These are phyloP conservation scores for Phoma herbarum DNA, from an alignment of 2,329 filamentous ascomycete genomes.

Conservation along the genomic window DNA sequence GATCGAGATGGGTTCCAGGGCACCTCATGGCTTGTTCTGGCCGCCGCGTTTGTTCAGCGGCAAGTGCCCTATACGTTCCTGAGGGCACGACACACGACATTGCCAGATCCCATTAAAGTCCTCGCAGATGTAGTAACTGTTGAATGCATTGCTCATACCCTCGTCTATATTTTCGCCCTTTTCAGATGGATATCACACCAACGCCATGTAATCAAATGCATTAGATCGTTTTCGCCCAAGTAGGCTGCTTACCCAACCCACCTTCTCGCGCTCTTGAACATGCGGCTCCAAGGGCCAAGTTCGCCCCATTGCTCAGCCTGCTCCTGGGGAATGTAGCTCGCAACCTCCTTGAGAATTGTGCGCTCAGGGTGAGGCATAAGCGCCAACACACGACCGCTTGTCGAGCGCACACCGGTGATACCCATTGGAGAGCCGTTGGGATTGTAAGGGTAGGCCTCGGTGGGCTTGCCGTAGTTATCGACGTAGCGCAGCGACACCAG, in stretches of 20 bases:
- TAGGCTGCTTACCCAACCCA: constrained; percentile 73
- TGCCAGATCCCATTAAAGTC: too few relatives aligned
- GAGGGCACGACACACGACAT: too few relatives aligned
- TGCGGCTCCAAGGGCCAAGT: constrained; percentile 82
- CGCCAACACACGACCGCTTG: constrained; percentile 81
- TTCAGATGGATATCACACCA: constrained; percentile 21
- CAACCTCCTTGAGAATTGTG: constrained; percentile 81
- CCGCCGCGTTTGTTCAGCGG: too few relatives aligned
- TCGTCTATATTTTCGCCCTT: constrained; percentile 20
- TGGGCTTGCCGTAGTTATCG: constrained; percentile 79
- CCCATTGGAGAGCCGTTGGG: constrained; percentile 85
- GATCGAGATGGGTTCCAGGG: too few relatives aligned
- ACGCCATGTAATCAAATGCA: constrained; percentile 18
- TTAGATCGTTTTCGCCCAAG: neutral
- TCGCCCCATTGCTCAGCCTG: constrained; percentile 74
- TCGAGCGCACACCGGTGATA: constrained; percentile 80
- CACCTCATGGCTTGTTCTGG: too few relatives aligned
- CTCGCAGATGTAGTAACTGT: too few relatives aligned
- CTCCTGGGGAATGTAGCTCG: constrained; percentile 75
- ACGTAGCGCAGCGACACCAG: constrained; percentile 84
- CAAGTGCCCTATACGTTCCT: too few relatives aligned
- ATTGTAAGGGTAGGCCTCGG: constrained; percentile 88
- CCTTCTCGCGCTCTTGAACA: constrained; percentile 86
- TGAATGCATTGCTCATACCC: neutral
- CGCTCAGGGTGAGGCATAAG: constrained; percentile 95